phyloP scores from a whole-genome alignment of 2,329 filamentous ascomycete genomes.

The Ilyonectria destructans region DNA sequence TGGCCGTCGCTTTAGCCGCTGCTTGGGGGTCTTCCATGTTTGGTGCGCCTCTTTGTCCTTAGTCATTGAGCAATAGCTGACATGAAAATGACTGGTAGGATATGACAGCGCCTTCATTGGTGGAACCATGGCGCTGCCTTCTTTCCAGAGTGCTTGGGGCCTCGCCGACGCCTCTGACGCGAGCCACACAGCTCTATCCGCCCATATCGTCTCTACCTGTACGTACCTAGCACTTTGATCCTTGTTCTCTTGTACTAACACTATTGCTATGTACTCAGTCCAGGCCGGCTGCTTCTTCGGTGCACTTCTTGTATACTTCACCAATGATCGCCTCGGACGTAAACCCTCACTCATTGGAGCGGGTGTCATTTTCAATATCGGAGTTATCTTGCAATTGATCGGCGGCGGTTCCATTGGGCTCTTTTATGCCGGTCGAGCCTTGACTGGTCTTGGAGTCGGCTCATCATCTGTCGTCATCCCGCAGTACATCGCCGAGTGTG shows the following conservation, averaged over 20 bases:
- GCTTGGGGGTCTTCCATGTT: conserved; percentile 34
- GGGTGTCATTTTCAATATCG: conserved; percentile 64
- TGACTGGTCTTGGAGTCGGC: conserved; percentile 68
- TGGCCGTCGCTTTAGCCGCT: conserved; percentile 25
- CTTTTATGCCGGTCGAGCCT: conserved; percentile 70
- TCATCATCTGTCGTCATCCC: conserved; percentile 68
- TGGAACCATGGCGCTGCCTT: conserved; percentile 28
- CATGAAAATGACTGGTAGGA: not conserved
- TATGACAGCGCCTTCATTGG: conserved; percentile 37
- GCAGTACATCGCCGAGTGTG: conserved; percentile 72
- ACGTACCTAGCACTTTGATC: not conserved
- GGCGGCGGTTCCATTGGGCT: conserved; percentile 62
- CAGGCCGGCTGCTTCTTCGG: conserved; percentile 72
- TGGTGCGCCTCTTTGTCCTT: conserved; percentile 5
- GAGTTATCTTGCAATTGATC: conserved; percentile 68
- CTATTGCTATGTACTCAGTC: not conserved
- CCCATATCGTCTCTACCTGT: conserved; percentile 34
- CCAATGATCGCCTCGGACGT: conserved; percentile 71
- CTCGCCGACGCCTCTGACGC: conserved; percentile 16
- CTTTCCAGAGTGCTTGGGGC: conserved; percentile 28
- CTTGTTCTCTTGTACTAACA: not conserved
- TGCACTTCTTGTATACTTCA: conserved; percentile 67
- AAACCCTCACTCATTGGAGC: conserved; percentile 68
- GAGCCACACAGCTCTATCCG: conserved; percentile 17
- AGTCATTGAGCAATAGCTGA: not conserved